These are phyloP conservation scores for Grosmannia huntii DNA, from an alignment of 2,329 filamentous ascomycete genomes.

Conservation along the genomic window DNA sequence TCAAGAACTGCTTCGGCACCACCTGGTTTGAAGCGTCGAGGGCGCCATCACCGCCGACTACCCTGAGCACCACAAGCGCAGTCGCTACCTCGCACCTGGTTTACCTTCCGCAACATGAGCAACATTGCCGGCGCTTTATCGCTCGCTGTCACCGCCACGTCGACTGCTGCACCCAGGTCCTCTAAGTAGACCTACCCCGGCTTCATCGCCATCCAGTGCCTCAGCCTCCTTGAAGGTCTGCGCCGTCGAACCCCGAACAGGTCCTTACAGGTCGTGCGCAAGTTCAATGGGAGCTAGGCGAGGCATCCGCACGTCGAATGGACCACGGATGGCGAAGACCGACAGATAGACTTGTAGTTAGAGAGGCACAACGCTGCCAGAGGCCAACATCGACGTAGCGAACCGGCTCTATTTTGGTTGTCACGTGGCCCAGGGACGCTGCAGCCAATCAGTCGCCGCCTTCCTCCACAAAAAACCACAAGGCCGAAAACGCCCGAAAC, in stretches of 20 bases:
- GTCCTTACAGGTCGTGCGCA: slow-evolving; percentile 23
- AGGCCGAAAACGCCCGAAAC: no score
- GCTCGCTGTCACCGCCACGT: slow-evolving; percentile 45
- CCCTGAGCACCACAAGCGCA: slow-evolving; percentile 54
- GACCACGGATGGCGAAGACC: background rate
- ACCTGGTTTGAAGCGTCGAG: slow-evolving; percentile 66
- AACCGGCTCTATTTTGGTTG: background rate
- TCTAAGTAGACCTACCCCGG: slow-evolving; percentile 54
- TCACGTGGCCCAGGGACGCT: no score
- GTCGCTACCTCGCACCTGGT: slow-evolving; percentile 55
- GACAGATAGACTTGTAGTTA: background rate
- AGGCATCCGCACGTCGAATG: no score
- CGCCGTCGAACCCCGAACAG: slow-evolving; percentile 42
- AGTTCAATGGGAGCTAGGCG: background rate
- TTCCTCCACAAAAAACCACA: no score
- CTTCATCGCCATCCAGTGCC: slow-evolving; percentile 57
- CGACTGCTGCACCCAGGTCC: slow-evolving; percentile 40
- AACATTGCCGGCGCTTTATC: slow-evolving; percentile 61
- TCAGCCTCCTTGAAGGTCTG: slow-evolving; percentile 48
- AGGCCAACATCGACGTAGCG: background rate
- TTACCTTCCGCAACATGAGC: slow-evolving; percentile 38
- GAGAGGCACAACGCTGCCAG: background rate
- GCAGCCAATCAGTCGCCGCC: no score
- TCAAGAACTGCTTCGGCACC: slow-evolving; percentile 57
- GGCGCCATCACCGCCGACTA: slow-evolving; percentile 60